phyloP scores from a whole-genome alignment of 352 stramenopile genomes.

The Phytophthora multivora region DNA sequence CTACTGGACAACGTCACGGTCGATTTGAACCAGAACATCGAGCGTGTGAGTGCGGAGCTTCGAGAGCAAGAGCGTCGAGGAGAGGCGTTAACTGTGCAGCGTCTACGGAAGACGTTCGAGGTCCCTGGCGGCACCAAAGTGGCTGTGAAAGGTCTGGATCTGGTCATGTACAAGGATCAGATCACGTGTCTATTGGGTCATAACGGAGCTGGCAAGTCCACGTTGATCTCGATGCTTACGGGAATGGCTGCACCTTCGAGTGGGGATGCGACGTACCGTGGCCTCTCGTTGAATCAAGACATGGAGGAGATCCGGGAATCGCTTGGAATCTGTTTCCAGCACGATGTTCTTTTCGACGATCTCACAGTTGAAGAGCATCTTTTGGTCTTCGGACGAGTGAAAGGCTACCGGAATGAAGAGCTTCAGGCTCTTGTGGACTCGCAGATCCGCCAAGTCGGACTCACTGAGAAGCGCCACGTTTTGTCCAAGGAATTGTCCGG shows the following conservation, averaged over 20 bases:
- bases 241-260: constrained; percentile 59
- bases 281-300: constrained; percentile 67
- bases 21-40: constrained; percentile 33
- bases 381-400: constrained; percentile 59
- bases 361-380: constrained; percentile 76
- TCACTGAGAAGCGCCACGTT: constrained; percentile 51
- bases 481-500: constrained; percentile 58
- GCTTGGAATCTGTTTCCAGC: constrained; percentile 77
- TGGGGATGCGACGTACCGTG: constrained; percentile 62
- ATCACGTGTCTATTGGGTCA: constrained; percentile 91
- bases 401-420: constrained; percentile 40
- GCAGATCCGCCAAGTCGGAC: constrained; percentile 49
- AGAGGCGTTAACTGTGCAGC: constrained; percentile 36
- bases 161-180: constrained; percentile 88
- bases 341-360: constrained; percentile 73
- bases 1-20: constrained; percentile 22
- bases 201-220: constrained; percentile 91
- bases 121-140: constrained; percentile 67
- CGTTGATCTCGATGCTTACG: constrained; percentile 89
- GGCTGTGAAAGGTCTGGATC: constrained; percentile 72
- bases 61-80: constrained; percentile 32
- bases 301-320: constrained; percentile 63
- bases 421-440: constrained; percentile 28
- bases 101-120: constrained; percentile 60
- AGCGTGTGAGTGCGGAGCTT: constrained; percentile 34